Evolutionary conservation across 1,284 basidiomycete species (phyloP).

Genomic region (Phenoliferia sp.): DNA sequence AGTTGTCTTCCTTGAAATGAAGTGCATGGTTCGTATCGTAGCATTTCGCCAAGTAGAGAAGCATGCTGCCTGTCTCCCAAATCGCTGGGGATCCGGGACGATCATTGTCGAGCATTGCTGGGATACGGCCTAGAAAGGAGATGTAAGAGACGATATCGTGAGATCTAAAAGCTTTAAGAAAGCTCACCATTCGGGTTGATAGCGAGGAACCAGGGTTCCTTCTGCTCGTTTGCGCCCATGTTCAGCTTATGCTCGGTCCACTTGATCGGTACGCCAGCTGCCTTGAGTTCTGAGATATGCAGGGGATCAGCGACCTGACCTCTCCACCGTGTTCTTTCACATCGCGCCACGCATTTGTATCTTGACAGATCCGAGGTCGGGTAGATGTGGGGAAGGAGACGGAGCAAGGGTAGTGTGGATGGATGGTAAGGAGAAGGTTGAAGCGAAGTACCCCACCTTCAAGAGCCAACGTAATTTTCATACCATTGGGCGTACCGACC

Average conservation of each 20-base stretch:
- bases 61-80: conserved; percentile 63
- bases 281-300: conserved; percentile 53
- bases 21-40: conserved; percentile 52
- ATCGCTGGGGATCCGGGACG: conserved; percentile 56
- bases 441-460: conserved; percentile 42
- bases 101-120: conserved; percentile 49
- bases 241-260: conserved; percentile 59
- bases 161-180: background rate
- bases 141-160: background rate
- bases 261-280: conserved; percentile 53
- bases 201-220: conserved; percentile 43
- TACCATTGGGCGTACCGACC: conserved; percentile 21
- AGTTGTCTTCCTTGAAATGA: conserved; percentile 50
- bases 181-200: conserved; percentile 63
- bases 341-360: no score
- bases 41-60: conserved; percentile 57
- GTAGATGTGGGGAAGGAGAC: no score
- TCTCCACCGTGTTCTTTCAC: no score
- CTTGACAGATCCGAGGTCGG: no score
- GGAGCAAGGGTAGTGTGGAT: no score
- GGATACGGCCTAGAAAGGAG: background rate
- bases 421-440: background rate
- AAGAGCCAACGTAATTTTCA: conserved; percentile 52
- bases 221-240: conserved; percentile 53
- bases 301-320: no score